Evolutionary conservation across 108 stramenopile genomes (phyloP), one percentile per base, ranked within the genome.

Genomic region (Skeletonema costatum): DNA sequence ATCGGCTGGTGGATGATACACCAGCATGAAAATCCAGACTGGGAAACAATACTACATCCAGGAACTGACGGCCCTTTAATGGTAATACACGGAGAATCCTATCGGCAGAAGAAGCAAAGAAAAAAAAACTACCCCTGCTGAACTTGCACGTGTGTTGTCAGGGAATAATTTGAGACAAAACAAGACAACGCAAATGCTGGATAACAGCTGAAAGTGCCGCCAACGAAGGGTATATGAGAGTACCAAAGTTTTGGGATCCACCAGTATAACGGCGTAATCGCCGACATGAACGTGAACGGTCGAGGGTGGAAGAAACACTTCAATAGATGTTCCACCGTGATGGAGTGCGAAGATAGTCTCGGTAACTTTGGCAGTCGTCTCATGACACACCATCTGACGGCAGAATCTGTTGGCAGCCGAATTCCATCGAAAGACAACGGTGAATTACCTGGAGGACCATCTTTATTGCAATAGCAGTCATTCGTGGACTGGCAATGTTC

Each of bases 401-500:
- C 93, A 13, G 41, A 51, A 21, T 74, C 79, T 32, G 85, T 95
- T 60, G 93, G 93, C 25, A 87, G 83, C 50, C 80, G 65, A 35
- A 67, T 80, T 2, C 58, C 69, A 12, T 75, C 39, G 1, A 64
- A 72, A 69, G 21, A 21, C 12, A 64, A 67, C 11, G 51, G 53
- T 17, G 65, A 44, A 12, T 73, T 66, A 25, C 71, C 71, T 88
- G 0, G 87, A 91, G 46, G 46, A 95, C 93, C 7, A 90, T 95
- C 39, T 95, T 86, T 75, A 70, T 92, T 31, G 86, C 88, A 32
- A 79, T 95, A 16, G 91, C 93, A 14, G n/a, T 86, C 85, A 2
- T 92, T 75, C 89, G 93, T 2, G 93, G 93, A 95, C 74, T 87
- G 75, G 38, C 91, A 95, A 83, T 95, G 93, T 68, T 85, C 80